These are phyloP conservation scores for Verticillium albo-atrum DNA, from an alignment of 2,329 filamentous ascomycete species.

Conservation along the genomic window DNA sequence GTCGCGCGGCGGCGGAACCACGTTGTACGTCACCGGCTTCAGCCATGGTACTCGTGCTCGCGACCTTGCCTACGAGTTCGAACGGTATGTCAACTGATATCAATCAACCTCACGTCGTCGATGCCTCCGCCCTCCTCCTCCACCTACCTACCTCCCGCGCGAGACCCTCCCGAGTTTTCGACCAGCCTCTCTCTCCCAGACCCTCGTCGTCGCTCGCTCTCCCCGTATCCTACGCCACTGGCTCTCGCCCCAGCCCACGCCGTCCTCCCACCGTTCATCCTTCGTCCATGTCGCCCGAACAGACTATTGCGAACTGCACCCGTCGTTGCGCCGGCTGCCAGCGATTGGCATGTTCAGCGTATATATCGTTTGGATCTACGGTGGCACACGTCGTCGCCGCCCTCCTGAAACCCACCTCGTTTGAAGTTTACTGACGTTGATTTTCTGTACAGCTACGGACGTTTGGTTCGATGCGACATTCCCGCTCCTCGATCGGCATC, in stretches of 20 bases:
- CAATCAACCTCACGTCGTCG: slow-evolving; percentile 22
- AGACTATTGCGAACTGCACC: neutral
- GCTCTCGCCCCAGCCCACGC: slow-evolving; percentile 30
- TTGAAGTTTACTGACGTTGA: neutral
- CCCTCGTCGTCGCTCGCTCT: slow-evolving; percentile 10
- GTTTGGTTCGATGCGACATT: slow-evolving; percentile 97
- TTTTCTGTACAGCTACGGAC: slow-evolving; percentile 71
- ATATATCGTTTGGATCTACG: neutral
- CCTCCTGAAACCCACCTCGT: neutral
- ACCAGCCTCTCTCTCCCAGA: slow-evolving; percentile 25
- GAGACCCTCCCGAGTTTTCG: slow-evolving; percentile 18
- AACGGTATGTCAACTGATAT: slow-evolving; percentile 83
- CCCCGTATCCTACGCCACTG: slow-evolving; percentile 28
- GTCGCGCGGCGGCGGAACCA: slow-evolving; percentile 89
- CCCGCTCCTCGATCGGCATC: slow-evolving; percentile 90
- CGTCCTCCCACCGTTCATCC: slow-evolving; percentile 18
- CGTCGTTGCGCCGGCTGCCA: slow-evolving; percentile 19
- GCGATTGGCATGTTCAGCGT: neutral
- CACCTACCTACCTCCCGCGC: slow-evolving; percentile 21
- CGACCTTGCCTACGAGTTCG: slow-evolving; percentile 99
- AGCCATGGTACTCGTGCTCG: slow-evolving; percentile 97
- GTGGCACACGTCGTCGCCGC: neutral
- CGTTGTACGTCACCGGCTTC: slow-evolving; percentile 98
- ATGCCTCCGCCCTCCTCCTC: slow-evolving; percentile 24
- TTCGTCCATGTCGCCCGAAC: slow-evolving; percentile 21